phyloP scores from a whole-genome alignment of 441 rosid genomes.

The Brassica balearica region DNA sequence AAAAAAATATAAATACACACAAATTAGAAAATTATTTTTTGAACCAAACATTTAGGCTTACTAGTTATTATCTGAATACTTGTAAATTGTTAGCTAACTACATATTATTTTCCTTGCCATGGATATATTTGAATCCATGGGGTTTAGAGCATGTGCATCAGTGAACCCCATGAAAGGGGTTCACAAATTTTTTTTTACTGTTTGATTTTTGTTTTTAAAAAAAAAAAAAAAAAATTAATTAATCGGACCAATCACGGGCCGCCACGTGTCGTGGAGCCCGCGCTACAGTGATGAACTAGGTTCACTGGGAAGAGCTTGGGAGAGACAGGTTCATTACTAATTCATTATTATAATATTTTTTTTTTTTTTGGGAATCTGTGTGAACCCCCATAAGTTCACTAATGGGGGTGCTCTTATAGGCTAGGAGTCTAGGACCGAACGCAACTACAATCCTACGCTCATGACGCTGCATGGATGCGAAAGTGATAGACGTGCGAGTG shows the following conservation, averaged over 20 bases:
- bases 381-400: no score
- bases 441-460: background rate
- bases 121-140: background rate
- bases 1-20: background rate
- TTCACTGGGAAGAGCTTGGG: no score
- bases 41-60: background rate
- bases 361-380: no score
- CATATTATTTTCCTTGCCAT: background rate
- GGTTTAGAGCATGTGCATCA: background rate
- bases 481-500: slow-evolving; percentile 21
- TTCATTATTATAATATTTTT: no score
- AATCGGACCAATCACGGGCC: no score
- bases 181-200: no score
- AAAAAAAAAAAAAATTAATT: no score
- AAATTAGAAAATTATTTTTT: background rate
- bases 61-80: background rate
- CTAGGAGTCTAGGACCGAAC: background rate
- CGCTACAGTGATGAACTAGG: no score
- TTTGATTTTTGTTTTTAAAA: no score
- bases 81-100: background rate
- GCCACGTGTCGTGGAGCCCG: no score
- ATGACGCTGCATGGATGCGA: slow-evolving; percentile 15
- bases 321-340: no score
- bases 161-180: no score
- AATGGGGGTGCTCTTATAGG: background rate